Base-by-base conservation (phyloP, 163 green algal genomes). In the Scenedesmus sp. region DNA sequence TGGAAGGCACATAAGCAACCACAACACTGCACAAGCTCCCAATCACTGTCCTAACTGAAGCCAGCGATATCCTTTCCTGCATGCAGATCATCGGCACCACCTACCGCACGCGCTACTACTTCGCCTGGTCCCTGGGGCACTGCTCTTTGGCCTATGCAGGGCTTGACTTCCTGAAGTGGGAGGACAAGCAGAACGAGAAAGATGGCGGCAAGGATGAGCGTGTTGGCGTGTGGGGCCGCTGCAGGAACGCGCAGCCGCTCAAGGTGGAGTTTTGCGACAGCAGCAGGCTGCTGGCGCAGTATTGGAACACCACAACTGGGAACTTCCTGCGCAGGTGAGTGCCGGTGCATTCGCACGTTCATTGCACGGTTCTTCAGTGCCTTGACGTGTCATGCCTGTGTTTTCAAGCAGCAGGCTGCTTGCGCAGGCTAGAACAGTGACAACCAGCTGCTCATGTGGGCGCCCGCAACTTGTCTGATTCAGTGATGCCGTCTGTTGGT, bases 51-150 rank as follows among this genome's bases (percentile, higher is more conserved):
- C n/a, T n/a, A n/a, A n/a, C n/a, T n/a, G n/a, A n/a, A n/a, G n/a
- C n/a, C n/a, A n/a, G n/a, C n/a, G n/a, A n/a, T n/a, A n/a, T n/a
- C n/a, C n/a, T n/a, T n/a, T n/a, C n/a, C 33, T 81, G 10, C 33
- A 20, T 20, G 49, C 89, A 90, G 89, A 43, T 92, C 15, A 43
- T 90, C 5, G 92, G 94, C 72, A 91, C 94, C 2, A 89, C 93
- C 10, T 94, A 94, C 88, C 94, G 97, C 30, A 93, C 95, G 65
- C 96, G 96, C 42, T 99, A 98, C 93, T 98, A 98, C 93, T 98
- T 98, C 94, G 96, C 94, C 15, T 99, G 97, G 97, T 92, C 93
- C 10, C 89, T 98, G 9, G 94, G 94, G 2, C 96, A 99, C 90
- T 89, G 95, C 1, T 91, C 78, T 18, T 93, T 97, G 35, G 95